phyloP scores from a whole-genome alignment of 2,329 filamentous ascomycete species.

The Aschersonia sp. region DNA sequence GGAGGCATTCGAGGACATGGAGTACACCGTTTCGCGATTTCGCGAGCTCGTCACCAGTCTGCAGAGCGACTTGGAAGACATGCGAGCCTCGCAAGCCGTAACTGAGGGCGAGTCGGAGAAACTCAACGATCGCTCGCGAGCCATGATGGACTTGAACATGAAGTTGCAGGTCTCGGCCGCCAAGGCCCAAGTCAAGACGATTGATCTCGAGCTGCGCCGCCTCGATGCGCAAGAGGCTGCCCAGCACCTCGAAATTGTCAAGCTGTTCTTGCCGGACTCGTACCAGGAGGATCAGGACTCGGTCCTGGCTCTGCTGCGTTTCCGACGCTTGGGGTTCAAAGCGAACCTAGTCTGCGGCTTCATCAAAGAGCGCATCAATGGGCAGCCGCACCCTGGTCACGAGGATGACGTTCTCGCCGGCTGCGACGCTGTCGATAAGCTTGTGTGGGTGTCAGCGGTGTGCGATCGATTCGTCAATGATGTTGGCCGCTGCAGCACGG shows the following conservation, averaged over 20 bases:
- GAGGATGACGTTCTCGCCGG: slow-evolving; percentile 69
- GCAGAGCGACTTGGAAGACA: slow-evolving; percentile 78
- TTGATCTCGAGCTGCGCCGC: slow-evolving; percentile 75
- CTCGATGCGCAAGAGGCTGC: slow-evolving; percentile 80
- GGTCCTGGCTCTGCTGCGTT: slow-evolving; percentile 74
- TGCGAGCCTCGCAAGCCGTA: slow-evolving; percentile 80
- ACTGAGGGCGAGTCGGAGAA: slow-evolving; percentile 89
- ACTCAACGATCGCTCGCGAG: slow-evolving; percentile 71
- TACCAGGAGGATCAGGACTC: slow-evolving; percentile 73
- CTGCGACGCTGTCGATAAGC: slow-evolving; percentile 71
- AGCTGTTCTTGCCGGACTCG: slow-evolving; percentile 74
- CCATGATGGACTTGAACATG: slow-evolving; percentile 94
- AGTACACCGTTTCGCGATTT: slow-evolving; percentile 81
- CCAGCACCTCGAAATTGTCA: slow-evolving; percentile 79
- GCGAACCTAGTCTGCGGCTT: slow-evolving; percentile 63
- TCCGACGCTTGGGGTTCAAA: slow-evolving; percentile 82
- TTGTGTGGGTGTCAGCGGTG: slow-evolving; percentile 71
- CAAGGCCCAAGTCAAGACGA: slow-evolving; percentile 87
- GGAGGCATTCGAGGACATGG: slow-evolving; percentile 67
- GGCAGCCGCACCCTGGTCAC: slow-evolving; percentile 49
- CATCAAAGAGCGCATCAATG: slow-evolving; percentile 62
- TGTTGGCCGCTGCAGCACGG: slow-evolving; percentile 62
- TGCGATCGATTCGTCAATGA: slow-evolving; percentile 73
- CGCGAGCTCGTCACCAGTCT: slow-evolving; percentile 75
- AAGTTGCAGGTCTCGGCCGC: slow-evolving; percentile 81